Conservation (phyloP, 495 filamentous ascomycete genomes). For the Lasiosphaeria hispida region DNA sequence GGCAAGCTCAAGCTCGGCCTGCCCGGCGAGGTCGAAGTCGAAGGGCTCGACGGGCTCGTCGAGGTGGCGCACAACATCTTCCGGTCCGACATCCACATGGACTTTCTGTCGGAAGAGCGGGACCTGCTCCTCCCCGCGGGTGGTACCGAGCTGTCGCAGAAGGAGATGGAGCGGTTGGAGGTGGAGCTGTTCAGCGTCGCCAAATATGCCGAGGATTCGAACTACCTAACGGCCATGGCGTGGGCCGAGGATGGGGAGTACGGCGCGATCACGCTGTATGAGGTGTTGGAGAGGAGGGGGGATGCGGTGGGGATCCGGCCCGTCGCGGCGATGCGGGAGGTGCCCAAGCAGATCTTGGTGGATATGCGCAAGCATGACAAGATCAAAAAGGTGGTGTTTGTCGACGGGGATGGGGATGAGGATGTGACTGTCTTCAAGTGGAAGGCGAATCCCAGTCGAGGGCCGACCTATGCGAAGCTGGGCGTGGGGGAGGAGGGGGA, state of each 20-base stretch:
- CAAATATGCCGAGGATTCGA: slow-evolving; percentile 22
- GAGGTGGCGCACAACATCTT: slow-evolving; percentile 27
- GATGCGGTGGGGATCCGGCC: slow-evolving; percentile 20
- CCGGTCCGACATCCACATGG: slow-evolving; percentile 22
- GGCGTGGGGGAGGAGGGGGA: not conserved
- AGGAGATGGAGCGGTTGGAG: slow-evolving; percentile 25
- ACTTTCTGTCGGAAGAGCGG: slow-evolving; percentile 27
- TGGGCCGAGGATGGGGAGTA: slow-evolving; percentile 24
- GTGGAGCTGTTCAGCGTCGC: slow-evolving; percentile 28
- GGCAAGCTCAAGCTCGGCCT: slow-evolving; percentile 22
- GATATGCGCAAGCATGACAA: slow-evolving; percentile 23
- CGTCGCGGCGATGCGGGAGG: slow-evolving; percentile 26
- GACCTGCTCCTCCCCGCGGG: slow-evolving; percentile 12
- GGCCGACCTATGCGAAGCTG: slow-evolving; percentile 23
- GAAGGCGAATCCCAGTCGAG: slow-evolving; percentile 18
- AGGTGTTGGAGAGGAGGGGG: slow-evolving; percentile 13
- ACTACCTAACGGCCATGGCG: slow-evolving; percentile 23
- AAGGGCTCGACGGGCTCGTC: slow-evolving; percentile 25
- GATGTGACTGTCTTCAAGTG: slow-evolving; percentile 21
- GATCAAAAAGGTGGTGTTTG: slow-evolving; percentile 25
- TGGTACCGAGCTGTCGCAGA: not conserved
- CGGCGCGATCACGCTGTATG: slow-evolving; percentile 23
- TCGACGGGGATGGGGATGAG: slow-evolving; percentile 19
- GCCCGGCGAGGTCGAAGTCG: slow-evolving; percentile 22
- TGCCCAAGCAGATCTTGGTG: slow-evolving; percentile 23